Evolutionary conservation across 208 protist genomes (phyloP).

Genomic region (Angomonas ambiguus): DNA sequence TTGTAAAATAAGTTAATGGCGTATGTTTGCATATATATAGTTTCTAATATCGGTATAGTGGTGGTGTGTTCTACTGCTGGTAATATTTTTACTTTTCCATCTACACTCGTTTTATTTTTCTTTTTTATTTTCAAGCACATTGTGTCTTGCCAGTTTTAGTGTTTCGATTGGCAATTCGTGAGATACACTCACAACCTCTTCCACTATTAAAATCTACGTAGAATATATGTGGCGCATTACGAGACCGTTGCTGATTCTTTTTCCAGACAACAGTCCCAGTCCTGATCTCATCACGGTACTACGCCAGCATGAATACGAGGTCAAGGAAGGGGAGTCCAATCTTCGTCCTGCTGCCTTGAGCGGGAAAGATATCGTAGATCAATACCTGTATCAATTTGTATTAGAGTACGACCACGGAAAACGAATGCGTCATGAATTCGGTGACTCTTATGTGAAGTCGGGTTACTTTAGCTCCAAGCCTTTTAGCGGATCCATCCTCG

Average conservation of each 20-base stretch:
- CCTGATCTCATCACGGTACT: not conserved
- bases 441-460: not conserved
- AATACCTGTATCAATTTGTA: slow-evolving; percentile 37
- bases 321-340: slow-evolving; percentile 1
- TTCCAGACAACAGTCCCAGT: not conserved
- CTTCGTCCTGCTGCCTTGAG: not conserved
- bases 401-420: slow-evolving; percentile 44
- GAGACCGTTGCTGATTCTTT: not conserved
- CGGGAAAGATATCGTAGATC: slow-evolving; percentile 1
- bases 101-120: not conserved
- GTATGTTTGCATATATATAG: no score
- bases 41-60: no score
- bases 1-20: slow-evolving; percentile 40
- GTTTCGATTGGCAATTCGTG: no score
- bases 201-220: no score
- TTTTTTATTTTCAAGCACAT: slow-evolving; percentile 3
- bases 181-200: no score
- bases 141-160: no score
- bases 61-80: no score
- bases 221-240: not conserved
- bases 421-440: not conserved
- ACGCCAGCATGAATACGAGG: slow-evolving; percentile 6
- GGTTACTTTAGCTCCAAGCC: slow-evolving; percentile 8
- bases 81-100: not conserved
- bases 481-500: slow-evolving; percentile 45